Evolutionary conservation across 352 stramenopile species (phyloP), one percentile per base, ranked within the genome.

Genomic region (Salisapilia sapeloensis): DNA sequence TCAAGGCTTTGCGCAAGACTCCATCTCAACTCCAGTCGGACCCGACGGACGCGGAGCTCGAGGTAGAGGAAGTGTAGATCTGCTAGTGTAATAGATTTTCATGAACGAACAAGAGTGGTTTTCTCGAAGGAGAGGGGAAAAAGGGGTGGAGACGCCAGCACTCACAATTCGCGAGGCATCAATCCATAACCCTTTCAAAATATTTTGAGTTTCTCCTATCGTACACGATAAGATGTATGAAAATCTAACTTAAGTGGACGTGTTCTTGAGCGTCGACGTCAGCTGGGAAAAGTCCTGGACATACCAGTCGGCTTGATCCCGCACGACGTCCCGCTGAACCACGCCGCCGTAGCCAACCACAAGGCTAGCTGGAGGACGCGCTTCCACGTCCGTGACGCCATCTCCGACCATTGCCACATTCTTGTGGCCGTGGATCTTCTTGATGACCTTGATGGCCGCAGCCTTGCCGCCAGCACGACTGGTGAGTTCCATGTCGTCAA

Each of bases 391-490:
- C 2, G 94, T 99, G 9, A 93, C 93, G 19, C 95, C 95, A 56
- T 99, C 95, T 24, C 95, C 95, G n/a, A 99, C 67, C 93, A 99
- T 98, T 6, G 97, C 76, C 28, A 99, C 87, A 10, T 69, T 86
- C n/a, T 92, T 48, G 60, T 97, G 96, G 31, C 78, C 77, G 34
- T 86, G 62, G 34, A 69, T 77, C 24, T 85, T 64, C 55, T 95
- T 96, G 37, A 98, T 95, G 14, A 85, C 48, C 17, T 82, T 64
- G 45, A 91, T 71, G 13, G 72, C 75, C 24, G 77, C 50, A 1
- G 75, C 63, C 47, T 87, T 92, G 44, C 77, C 74, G 25, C 69
- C 63, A 31, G 85, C 72, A 19, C 61, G 63, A 12, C 69, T 94
- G 9, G 94, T 99, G 14, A 94, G 86, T 56, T 98, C 94, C 9